phyloP scores from a whole-genome alignment of 768 basidiomycete species.

The Boletus tylopilopsis region DNA sequence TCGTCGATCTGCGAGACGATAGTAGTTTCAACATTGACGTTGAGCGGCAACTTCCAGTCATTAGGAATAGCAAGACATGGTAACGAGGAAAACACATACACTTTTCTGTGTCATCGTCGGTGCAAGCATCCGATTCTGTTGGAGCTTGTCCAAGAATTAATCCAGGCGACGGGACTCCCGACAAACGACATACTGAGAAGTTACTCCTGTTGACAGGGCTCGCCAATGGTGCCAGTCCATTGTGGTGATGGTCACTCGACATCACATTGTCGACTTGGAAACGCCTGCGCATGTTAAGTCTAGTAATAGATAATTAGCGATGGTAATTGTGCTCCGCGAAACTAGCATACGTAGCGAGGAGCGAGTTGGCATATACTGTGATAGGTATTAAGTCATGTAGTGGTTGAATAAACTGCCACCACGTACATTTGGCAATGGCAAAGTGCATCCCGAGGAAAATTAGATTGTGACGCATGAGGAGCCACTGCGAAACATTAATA shows the following conservation, averaged over 20 bases:
- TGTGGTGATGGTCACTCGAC: slow-evolving; percentile 25
- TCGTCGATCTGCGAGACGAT: slow-evolving; percentile 31
- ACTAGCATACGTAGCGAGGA: slow-evolving; percentile 32
- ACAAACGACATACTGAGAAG: slow-evolving; percentile 20
- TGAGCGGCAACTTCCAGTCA: slow-evolving; percentile 16
- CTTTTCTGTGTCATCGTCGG: slow-evolving; percentile 17
- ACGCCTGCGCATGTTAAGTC: slow-evolving; percentile 31
- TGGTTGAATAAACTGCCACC: neutral
- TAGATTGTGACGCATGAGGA: slow-evolving; percentile 33
- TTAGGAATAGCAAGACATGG: neutral
- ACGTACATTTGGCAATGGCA: slow-evolving; percentile 31
- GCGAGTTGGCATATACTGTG: slow-evolving; percentile 32
- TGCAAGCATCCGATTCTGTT: slow-evolving; percentile 24
- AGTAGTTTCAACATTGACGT: slow-evolving; percentile 34
- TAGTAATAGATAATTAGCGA: neutral
- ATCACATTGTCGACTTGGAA: slow-evolving; percentile 22
- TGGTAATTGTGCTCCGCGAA: neutral
- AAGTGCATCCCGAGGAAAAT: slow-evolving; percentile 36
- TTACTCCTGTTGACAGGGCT: slow-evolving; percentile 20
- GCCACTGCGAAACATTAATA: slow-evolving; percentile 17
- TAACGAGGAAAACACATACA: slow-evolving; percentile 11
- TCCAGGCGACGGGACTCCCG: neutral
- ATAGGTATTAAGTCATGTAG: neutral
- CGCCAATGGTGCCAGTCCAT: slow-evolving; percentile 7
- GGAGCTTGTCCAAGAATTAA: neutral